Base-by-base conservation (phyloP, 192 early-diverging fungal species). In the Dissophora ornata region DNA sequence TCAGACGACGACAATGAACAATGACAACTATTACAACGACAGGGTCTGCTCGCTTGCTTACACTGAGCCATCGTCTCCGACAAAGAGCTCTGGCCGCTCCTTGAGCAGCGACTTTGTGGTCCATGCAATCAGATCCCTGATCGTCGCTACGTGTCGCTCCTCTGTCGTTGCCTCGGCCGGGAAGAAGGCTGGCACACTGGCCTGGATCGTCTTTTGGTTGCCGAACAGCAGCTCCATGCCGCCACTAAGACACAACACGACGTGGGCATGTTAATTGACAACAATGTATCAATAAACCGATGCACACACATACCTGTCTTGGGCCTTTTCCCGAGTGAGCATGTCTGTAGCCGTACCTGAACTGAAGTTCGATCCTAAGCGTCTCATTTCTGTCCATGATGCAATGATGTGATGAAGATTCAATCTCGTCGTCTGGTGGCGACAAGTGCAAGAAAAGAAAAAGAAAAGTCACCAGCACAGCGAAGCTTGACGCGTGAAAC, bases 201-300 rank as follows among this genome's bases (percentile, higher is more conserved):
- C 62, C 7, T 60, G 81, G 38, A 87, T 82, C 25, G 84, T 70
- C 65, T 87, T 88, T 49, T 90, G 77, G 79, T 93, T 89, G 69
- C 92, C 83, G 61, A 99, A 96, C 48, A 98, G 80, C 36, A 95
- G 82, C 80, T 99, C 97, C 88, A 98, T 90, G 11, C 97, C 97
- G 19, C 96, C 95, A 73, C 90, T 90, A 45, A 45, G 4, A 45
- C 6, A n/a, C 4, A 16, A 63, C 47, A 40, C n/a, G 42, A 38
- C 11, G 48, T 57, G 50, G 36, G 36, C 22, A 57, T 21, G 26
- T n/a, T n/a, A n/a, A n/a, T n/a, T n/a, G n/a, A n/a, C n/a, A n/a
- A n/a, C n/a, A n/a, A n/a, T n/a, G n/a, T n/a, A n/a, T n/a, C n/a
- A 28, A 6, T 21, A 61, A 44, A 58, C 18, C 11, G 12, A 2